Evolutionary conservation across 208 protist genomes (phyloP).

Genomic region (Trypanosoma vivax): DNA sequence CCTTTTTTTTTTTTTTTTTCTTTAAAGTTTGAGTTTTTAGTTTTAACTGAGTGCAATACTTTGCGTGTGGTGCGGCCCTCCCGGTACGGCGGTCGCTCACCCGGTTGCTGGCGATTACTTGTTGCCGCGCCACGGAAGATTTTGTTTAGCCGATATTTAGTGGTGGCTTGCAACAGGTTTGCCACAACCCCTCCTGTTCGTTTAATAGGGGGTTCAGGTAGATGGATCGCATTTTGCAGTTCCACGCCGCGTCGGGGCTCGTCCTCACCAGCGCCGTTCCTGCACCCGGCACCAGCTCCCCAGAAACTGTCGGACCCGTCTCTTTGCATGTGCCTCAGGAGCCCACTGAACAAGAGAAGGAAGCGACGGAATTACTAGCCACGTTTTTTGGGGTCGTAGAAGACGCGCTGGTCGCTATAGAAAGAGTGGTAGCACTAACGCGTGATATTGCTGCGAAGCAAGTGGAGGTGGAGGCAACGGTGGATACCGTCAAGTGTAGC

Average conservation of each 20-base stretch:
- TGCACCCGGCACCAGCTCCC: background rate
- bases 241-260: constrained; percentile 17
- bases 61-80: no score
- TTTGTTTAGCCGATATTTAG: no score
- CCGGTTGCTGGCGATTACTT: no score
- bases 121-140: no score
- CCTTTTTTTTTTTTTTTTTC: no score
- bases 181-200: no score
- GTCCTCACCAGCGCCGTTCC: constrained; percentile 1
- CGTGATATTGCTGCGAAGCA: constrained; percentile 55
- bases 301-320: background rate
- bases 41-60: no score
- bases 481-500: constrained; percentile 52
- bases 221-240: constrained; percentile 8
- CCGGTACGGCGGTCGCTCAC: no score
- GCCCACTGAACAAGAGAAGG: constrained; percentile 24
- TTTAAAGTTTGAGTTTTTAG: no score
- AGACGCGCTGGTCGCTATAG: constrained; percentile 22
- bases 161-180: no score
- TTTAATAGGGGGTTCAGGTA: no score
- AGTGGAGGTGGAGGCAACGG: constrained; percentile 57
- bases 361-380: constrained; percentile 54
- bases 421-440: constrained; percentile 30
- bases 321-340: background rate
- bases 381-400: constrained; percentile 60